Conservation (phyloP, 345 rosid genomes). For the Moricandia moricandioides region DNA sequence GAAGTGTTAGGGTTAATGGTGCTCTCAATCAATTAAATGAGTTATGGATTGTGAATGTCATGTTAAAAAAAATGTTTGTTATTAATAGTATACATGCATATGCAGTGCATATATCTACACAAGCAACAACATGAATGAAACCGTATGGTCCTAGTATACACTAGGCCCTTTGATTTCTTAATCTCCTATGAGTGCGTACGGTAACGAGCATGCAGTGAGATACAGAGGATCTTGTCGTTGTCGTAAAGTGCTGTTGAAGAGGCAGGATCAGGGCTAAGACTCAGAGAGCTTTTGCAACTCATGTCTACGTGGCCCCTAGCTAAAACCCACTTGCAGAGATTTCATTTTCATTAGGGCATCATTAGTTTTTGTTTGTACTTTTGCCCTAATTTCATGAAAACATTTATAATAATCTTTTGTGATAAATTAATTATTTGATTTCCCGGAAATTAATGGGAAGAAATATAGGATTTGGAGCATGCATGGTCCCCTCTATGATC, state of each 20-base stretch:
- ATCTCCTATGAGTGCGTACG: constrained; percentile 24
- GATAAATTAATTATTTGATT: background rate
- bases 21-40: too few relatives aligned
- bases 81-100: background rate
- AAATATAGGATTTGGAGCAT: constrained; percentile 17
- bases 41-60: background rate
- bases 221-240: constrained; percentile 34
- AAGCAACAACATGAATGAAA: constrained; percentile 5
- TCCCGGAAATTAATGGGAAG: constrained; percentile 22
- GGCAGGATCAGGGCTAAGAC: constrained; percentile 24
- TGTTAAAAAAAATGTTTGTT: background rate
- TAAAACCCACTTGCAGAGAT: constrained; percentile 25
- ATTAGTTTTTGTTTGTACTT: constrained; percentile 35
- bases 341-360: constrained; percentile 38
- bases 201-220: constrained; percentile 28
- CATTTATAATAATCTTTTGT: background rate
- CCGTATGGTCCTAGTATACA: too few relatives aligned
- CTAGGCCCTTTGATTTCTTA: constrained; percentile 22
- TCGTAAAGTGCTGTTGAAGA: constrained; percentile 34
- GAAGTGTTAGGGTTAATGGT: too few relatives aligned
- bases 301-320: constrained; percentile 32
- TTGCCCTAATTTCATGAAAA: constrained; percentile 35
- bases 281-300: constrained; percentile 17
- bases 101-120: background rate
- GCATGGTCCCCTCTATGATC: constrained; percentile 36